A percentile compares a stretch with the other conserved stretches of the same genome.
phyloP scores from a whole-genome alignment of 768 basidiomycete species.

The Kwoniella dendrophila region DNA sequence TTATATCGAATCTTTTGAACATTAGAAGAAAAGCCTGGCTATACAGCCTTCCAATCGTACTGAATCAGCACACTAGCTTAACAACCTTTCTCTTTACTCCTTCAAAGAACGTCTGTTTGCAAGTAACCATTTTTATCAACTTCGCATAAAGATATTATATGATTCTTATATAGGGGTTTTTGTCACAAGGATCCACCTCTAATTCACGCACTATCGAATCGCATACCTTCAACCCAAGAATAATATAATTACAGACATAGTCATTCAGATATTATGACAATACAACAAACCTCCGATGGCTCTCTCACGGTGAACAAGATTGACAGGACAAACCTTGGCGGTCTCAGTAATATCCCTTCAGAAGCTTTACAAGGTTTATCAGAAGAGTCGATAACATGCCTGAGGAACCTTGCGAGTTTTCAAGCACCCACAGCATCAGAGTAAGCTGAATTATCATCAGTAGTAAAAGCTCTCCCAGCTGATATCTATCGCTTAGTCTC shows the following conservation, averaged over 20 bases:
- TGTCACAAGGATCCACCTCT: no score
- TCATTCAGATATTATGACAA: neutral
- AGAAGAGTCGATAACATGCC: constrained; percentile 37
- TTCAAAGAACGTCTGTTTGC: no score
- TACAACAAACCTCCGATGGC: neutral
- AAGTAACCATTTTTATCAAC: no score
- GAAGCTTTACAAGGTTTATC: constrained; percentile 29
- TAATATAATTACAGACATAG: no score
- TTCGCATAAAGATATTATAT: no score
- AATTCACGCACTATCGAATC: no score
- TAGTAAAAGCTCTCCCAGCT: neutral
- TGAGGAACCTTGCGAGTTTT: constrained; percentile 28
- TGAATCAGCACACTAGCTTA: no score
- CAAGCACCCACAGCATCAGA: constrained; percentile 32
- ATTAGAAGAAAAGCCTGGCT: no score
- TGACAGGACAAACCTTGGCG: neutral
- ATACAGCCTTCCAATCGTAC: no score
- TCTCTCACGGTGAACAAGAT: neutral
- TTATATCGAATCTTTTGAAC: no score
- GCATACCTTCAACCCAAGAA: neutral
- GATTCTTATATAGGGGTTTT: no score
- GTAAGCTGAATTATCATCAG: constrained; percentile 29
- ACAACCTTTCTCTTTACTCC: no score
- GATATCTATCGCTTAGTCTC: constrained; percentile 11
- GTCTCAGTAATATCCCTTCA: neutral